These are phyloP conservation scores for Papiliotrema laurentii DNA, from an alignment of 1,284 basidiomycete species.

Conservation along the genomic window DNA sequence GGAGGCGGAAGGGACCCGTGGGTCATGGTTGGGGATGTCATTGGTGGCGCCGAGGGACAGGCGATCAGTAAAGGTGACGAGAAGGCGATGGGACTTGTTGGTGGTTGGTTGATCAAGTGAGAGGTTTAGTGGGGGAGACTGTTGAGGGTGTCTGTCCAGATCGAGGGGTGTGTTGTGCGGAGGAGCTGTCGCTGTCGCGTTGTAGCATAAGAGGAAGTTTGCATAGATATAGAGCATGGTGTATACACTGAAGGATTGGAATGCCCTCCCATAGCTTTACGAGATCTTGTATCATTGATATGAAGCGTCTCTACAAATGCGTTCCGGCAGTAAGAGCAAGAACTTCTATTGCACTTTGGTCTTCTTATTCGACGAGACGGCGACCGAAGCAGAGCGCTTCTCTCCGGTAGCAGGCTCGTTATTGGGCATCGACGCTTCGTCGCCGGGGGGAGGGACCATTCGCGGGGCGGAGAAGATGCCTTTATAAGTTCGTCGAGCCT, in stretches of 20 bases:
- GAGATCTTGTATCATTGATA: too few species aligned
- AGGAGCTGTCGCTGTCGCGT: background rate
- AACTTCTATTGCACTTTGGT: background rate
- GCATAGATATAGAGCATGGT: slow-evolving; percentile 1
- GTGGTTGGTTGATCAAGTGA: slow-evolving; percentile 59
- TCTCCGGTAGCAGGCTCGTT: background rate
- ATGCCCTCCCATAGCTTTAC: too few species aligned
- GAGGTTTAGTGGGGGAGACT: background rate
- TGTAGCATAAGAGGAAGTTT: slow-evolving; percentile 1
- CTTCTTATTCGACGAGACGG: background rate
- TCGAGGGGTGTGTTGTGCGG: background rate
- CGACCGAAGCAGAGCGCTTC: background rate
- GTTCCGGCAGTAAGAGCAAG: too few species aligned
- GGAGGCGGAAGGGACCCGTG: slow-evolving; percentile 93
- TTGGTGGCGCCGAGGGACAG: slow-evolving; percentile 51
- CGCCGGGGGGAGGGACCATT: slow-evolving; percentile 22
- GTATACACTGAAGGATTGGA: background rate
- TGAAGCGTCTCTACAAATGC: background rate
- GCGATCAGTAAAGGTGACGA: slow-evolving; percentile 58
- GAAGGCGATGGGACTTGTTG: slow-evolving; percentile 81
- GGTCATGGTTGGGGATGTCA: slow-evolving; percentile 77
- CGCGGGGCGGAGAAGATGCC: slow-evolving; percentile 38
- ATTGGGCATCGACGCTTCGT: background rate
- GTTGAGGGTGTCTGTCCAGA: background rate
- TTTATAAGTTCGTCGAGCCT: slow-evolving; percentile 43